Evolutionary conservation across 192 early-diverging fungal species (phyloP).

Genomic region (Lunasporangiospora selenospora): DNA sequence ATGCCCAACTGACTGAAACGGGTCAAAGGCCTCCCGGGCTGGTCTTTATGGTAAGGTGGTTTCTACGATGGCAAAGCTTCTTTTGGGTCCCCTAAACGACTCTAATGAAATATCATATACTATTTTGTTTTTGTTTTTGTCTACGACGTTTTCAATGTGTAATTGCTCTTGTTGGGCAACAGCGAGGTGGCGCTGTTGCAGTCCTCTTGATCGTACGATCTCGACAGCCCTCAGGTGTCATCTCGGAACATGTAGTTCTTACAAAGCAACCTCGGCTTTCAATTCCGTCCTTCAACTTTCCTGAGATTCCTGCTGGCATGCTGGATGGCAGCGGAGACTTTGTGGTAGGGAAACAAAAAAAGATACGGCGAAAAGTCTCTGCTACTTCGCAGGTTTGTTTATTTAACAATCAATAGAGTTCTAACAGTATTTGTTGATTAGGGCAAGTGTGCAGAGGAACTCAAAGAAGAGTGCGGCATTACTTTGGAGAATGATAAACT

Average conservation of each 20-base stretch:
- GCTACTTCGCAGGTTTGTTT: too few relatives aligned
- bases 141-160: background rate
- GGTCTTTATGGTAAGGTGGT: conserved; percentile 78
- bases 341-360: too few relatives aligned
- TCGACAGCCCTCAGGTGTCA: conserved; percentile 16
- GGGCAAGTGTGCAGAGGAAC: conserved; percentile 79
- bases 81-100: too few relatives aligned
- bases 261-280: conserved; percentile 79
- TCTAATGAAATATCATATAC: background rate
- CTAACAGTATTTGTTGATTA: too few relatives aligned
- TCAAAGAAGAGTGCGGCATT: conserved; percentile 86
- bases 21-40: conserved; percentile 69
- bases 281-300: conserved; percentile 61
- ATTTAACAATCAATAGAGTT: too few relatives aligned
- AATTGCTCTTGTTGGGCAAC: background rate
- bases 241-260: conserved; percentile 65
- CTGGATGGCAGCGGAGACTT: conserved; percentile 77
- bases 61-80: too few relatives aligned
- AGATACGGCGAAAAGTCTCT: too few relatives aligned
- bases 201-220: conserved; percentile 69
- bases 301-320: conserved; percentile 87
- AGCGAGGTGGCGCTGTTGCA: conserved; percentile 79
- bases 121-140: conserved; percentile 1
- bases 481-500: conserved; percentile 62
- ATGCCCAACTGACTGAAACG: conserved; percentile 56